Percentiles rank a stretch among this genome's conserved stretches.
These are phyloP conservation scores for Botryotinia calthae DNA, from an alignment of 2,329 filamentous ascomycete species.

Conservation along the genomic window DNA sequence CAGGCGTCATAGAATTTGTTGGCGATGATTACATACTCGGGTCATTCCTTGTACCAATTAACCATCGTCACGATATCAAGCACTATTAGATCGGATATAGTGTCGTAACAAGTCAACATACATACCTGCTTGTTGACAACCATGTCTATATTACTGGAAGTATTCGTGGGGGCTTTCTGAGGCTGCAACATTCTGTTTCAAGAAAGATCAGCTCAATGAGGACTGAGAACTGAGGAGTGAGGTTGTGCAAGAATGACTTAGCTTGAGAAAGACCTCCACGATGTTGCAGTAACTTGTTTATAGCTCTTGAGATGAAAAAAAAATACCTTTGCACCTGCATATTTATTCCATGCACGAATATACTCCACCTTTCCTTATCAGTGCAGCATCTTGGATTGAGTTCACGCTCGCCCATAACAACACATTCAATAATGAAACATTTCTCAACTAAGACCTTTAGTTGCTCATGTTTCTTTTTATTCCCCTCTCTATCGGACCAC, in stretches of 20 bases:
- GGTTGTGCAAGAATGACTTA: background rate
- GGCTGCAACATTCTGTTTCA: slow-evolving; percentile 8
- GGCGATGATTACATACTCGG: background rate
- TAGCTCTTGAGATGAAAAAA: background rate
- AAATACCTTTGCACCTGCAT: slow-evolving; percentile 10
- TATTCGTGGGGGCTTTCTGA: background rate
- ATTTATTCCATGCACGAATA: background rate
- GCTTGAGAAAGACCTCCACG: background rate
- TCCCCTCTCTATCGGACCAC: background rate
- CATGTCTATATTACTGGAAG: background rate
- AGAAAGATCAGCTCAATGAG: slow-evolving; percentile 8
- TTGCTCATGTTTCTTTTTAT: background rate
- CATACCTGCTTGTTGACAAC: background rate
- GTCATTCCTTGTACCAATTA: background rate
- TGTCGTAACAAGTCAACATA: background rate
- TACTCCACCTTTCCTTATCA: slow-evolving; percentile 11
- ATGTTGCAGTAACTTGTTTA: background rate
- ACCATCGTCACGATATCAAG: background rate
- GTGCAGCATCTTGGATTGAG: slow-evolving; percentile 7
- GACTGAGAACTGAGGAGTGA: background rate
- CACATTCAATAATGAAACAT: slow-evolving; percentile 1
- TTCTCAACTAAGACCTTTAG: background rate
- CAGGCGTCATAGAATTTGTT: background rate
- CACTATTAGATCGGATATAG: background rate
- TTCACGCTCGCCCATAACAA: background rate